These are phyloP conservation scores for Pseudogymnoascus pannorum DNA, from an alignment of 2,329 filamentous ascomycete genomes.

Conservation along the genomic window DNA sequence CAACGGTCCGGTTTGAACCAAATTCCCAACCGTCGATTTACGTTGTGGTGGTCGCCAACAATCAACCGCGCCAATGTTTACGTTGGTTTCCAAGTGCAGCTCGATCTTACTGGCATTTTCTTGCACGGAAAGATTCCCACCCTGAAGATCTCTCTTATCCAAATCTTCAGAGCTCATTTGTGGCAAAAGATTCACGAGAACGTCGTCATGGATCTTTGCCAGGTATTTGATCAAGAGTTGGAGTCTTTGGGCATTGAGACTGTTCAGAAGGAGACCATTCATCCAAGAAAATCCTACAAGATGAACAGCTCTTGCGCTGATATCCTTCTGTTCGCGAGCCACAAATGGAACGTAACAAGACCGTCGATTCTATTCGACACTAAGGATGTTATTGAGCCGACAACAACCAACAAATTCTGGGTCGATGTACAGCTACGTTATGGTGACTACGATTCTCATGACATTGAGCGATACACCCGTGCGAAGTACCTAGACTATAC, in stretches of 20 bases:
- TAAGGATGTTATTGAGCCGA: slow-evolving; percentile 89
- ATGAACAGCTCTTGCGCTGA: slow-evolving; percentile 99
- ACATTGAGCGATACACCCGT: slow-evolving; percentile 94
- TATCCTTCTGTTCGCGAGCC: slow-evolving; percentile 90
- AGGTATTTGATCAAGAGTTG: slow-evolving; percentile 95
- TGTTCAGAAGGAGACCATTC: slow-evolving; percentile 97
- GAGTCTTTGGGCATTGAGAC: slow-evolving; percentile 95
- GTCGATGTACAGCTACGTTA: slow-evolving; percentile 94
- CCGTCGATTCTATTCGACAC: slow-evolving; percentile 93
- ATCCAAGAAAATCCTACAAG: slow-evolving; percentile 99
- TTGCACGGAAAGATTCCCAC: slow-evolving; percentile 98
- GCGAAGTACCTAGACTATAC: slow-evolving; percentile 99
- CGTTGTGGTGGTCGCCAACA: slow-evolving; percentile 91
- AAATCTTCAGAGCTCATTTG: slow-evolving; percentile 98
- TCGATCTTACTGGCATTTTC: slow-evolving; percentile 97
- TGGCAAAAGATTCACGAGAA: slow-evolving; percentile 99
- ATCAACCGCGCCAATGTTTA: slow-evolving; percentile 97
- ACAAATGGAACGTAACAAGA: slow-evolving; percentile 97
- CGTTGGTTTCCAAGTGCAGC: slow-evolving; percentile 97
- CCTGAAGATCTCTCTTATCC: slow-evolving; percentile 93
- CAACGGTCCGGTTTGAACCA: slow-evolving; percentile 96
- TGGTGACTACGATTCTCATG: slow-evolving; percentile 97
- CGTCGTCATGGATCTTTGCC: slow-evolving; percentile 97
- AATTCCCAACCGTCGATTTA: slow-evolving; percentile 97
- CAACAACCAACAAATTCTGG: slow-evolving; percentile 99